Conservation (phyloP, 23 red algal species). For the Pyropia haitanensis region DNA sequence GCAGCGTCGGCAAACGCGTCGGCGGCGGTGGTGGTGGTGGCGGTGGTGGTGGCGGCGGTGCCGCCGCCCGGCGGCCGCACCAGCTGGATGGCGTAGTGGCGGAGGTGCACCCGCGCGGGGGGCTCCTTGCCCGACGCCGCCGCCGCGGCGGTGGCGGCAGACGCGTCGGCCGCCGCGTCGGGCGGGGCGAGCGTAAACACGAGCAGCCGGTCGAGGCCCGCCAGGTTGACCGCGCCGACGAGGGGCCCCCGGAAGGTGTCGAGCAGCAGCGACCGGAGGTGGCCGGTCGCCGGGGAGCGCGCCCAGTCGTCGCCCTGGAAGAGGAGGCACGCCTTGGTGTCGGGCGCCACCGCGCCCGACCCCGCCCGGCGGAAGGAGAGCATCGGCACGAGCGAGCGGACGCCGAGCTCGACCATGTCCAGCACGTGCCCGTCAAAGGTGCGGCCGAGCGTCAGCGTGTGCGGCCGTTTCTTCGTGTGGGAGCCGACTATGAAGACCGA, state of each 20-base stretch:
- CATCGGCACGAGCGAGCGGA: constrained; percentile 28
- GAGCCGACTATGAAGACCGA: constrained; percentile 76
- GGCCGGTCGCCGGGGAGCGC: constrained; percentile 1
- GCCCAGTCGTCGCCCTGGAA: constrained; percentile 66
- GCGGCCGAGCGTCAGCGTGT: constrained; percentile 79
- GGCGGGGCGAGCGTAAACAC: constrained; percentile 31
- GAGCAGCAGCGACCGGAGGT: constrained; percentile 38
- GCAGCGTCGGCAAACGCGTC: no score
- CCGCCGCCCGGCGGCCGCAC: constrained; percentile 9
- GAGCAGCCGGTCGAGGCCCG: constrained; percentile 74
- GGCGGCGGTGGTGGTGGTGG: neutral
- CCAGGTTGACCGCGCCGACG: constrained; percentile 33
- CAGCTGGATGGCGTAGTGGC: constrained; percentile 63
- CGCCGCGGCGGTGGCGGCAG: no score
- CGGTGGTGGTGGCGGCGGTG: neutral
- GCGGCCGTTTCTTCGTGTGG: constrained; percentile 89
- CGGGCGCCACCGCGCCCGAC: constrained; percentile 5
- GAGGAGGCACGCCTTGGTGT: constrained; percentile 53
- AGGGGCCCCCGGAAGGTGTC: constrained; percentile 70
- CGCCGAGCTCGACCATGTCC: constrained; percentile 94
- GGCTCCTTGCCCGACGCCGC: neutral
- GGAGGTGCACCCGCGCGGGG: constrained; percentile 31
- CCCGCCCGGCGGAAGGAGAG: constrained; percentile 16
- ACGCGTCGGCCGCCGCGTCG: no score
- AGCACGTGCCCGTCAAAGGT: constrained; percentile 80